Conservation (phyloP, 2,329 filamentous ascomycete genomes). For the Aureobasidium pullulans region DNA sequence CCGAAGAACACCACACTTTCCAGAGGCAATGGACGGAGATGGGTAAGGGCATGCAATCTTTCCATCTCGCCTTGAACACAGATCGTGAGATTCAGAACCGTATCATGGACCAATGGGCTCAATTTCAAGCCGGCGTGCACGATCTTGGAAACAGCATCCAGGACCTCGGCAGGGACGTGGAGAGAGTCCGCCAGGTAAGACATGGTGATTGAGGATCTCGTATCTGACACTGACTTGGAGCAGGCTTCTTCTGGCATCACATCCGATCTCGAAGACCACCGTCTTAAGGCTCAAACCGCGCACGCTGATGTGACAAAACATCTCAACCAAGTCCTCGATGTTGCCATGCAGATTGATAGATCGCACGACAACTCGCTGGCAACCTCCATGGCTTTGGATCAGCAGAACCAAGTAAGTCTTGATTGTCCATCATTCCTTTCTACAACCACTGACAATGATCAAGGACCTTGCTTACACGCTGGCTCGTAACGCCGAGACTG, state of each 20-base stretch:
- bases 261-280: neutral
- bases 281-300: neutral
- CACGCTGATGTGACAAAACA: neutral
- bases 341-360: neutral
- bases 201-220: neutral
- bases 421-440: neutral
- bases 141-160: neutral
- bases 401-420: neutral
- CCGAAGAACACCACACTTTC: neutral
- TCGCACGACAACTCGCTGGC: conserved; percentile 2
- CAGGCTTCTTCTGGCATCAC: conserved; percentile 6
- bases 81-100: conserved; percentile 1
- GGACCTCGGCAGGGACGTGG: neutral
- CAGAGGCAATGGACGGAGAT: conserved; percentile 3
- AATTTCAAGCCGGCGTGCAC: neutral
- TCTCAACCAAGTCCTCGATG: neutral
- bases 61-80: conserved; percentile 2
- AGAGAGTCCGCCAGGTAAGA: neutral
- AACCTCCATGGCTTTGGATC: neutral
- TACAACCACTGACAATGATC: neutral
- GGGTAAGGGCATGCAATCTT: conserved; percentile 7
- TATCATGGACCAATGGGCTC: conserved; percentile 6
- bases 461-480: conserved; percentile 4
- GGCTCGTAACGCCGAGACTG: neutral
- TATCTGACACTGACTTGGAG: neutral